Conservation (phyloP, 345 rosid genomes). For the Euclidium syriacum region DNA sequence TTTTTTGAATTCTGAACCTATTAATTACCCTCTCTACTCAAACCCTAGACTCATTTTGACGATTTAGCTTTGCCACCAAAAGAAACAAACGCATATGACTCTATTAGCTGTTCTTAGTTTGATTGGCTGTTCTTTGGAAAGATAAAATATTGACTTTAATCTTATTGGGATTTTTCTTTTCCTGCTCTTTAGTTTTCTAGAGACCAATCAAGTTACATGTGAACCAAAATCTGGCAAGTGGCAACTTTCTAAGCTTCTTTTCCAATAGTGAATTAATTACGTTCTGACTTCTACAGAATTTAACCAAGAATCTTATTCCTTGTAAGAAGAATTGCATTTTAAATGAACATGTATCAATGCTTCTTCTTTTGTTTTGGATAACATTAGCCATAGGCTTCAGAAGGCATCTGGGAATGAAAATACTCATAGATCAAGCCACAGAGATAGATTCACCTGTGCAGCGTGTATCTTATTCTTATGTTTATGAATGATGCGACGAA, state of each 20-base stretch:
- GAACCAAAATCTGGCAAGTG: conserved; percentile 10
- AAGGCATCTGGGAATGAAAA: background rate
- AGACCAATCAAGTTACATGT: conserved; percentile 10
- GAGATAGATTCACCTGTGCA: background rate
- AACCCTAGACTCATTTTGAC: conserved; percentile 32
- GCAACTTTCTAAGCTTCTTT: conserved; percentile 8
- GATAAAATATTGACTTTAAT: conserved; percentile 16
- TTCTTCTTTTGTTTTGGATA: conserved; percentile 2
- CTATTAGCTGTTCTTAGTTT: conserved; percentile 5
- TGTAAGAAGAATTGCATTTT: background rate
- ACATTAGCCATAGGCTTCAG: background rate
- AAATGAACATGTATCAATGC: background rate
- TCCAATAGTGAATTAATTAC: background rate
- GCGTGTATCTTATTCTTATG: too few species aligned
- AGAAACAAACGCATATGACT: background rate
- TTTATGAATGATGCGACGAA: background rate
- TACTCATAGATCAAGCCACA: background rate
- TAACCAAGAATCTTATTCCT: conserved; percentile 13
- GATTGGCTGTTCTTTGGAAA: background rate
- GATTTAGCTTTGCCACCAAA: conserved; percentile 16
- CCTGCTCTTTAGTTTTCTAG: background rate
- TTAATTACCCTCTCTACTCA: conserved; percentile 21
- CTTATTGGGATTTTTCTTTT: background rate
- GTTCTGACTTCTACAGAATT: background rate
- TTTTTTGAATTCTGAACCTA: conserved; percentile 39